phyloP scores from a whole-genome alignment of 352 stramenopile species.

The Pythium insidiosum region DNA sequence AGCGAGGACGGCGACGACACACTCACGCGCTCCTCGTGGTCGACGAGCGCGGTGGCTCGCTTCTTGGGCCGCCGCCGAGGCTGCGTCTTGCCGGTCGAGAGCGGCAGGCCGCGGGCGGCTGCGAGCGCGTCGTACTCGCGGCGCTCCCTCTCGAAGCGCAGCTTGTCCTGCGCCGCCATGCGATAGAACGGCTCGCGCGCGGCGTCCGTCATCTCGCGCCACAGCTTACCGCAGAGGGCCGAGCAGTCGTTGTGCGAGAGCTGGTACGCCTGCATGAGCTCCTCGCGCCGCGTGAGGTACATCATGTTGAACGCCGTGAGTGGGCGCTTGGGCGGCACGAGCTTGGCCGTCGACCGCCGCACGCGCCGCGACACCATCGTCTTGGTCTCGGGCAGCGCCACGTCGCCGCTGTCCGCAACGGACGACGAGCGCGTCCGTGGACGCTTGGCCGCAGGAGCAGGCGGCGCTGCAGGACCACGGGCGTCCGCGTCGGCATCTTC shows the following conservation, averaged over 20 bases:
- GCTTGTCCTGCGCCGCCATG: conserved; percentile 45
- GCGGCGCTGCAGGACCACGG: too few species aligned
- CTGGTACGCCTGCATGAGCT: conserved; percentile 44
- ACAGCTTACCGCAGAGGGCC: conserved; percentile 42
- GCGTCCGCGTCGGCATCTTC: too few species aligned
- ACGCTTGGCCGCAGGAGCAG: too few species aligned
- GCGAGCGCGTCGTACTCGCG: too few species aligned
- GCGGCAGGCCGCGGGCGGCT: too few species aligned
- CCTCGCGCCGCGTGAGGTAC: conserved; percentile 44
- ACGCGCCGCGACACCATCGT: not conserved
- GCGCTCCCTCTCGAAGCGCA: too few species aligned
- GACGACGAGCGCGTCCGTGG: too few species aligned
- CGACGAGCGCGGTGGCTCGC: conserved; percentile 16
- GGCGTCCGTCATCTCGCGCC: conserved; percentile 43
- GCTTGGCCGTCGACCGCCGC: conserved; percentile 5
- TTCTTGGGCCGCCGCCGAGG: conserved; percentile 15
- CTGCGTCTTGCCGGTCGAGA: conserved; percentile 24
- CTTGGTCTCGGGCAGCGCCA: too few species aligned
- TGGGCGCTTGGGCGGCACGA: conserved; percentile 17
- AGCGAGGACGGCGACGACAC: not conserved
- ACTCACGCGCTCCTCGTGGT: too few species aligned
- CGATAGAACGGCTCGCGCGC: conserved; percentile 42
- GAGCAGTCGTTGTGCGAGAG: conserved; percentile 65
- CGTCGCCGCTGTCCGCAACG: too few species aligned
- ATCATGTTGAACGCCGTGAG: conserved; percentile 59